A percentile compares a stretch with the other conserved stretches of the same genome.
phyloP scores from a whole-genome alignment of 2,329 filamentous ascomycete genomes.

The Chalaropsis ovoidea region DNA sequence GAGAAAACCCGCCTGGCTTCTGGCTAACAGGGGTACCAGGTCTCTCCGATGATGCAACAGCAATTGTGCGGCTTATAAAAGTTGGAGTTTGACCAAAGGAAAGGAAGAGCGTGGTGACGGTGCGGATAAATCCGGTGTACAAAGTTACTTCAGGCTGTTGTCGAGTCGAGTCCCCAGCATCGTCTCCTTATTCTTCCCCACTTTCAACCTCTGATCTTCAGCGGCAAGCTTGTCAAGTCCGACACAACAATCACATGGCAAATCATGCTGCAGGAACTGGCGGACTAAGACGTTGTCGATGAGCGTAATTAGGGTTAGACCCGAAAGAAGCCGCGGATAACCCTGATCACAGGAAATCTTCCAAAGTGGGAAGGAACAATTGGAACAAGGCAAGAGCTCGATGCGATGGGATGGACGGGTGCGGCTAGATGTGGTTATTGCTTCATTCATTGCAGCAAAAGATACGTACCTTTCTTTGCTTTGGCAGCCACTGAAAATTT shows the following conservation, averaged over 20 bases:
- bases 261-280: background rate
- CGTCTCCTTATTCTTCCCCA: background rate
- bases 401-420: background rate
- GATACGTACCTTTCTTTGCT: background rate
- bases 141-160: background rate
- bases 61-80: background rate
- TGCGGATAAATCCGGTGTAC: background rate
- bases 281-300: background rate
- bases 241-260: background rate
- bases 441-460: background rate
- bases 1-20: background rate
- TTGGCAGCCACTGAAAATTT: background rate
- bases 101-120: too few species aligned
- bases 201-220: background rate
- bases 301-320: background rate
- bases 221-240: background rate
- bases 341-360: background rate
- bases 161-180: background rate
- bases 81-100: too few species aligned
- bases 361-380: slow-evolving; percentile 1
- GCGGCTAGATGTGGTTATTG: background rate
- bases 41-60: background rate
- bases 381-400: background rate
- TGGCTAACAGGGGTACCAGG: too few species aligned
- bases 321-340: background rate